Base-by-base conservation (phyloP, 805 yeast species). In the Tetrapisispora arboricola region DNA sequence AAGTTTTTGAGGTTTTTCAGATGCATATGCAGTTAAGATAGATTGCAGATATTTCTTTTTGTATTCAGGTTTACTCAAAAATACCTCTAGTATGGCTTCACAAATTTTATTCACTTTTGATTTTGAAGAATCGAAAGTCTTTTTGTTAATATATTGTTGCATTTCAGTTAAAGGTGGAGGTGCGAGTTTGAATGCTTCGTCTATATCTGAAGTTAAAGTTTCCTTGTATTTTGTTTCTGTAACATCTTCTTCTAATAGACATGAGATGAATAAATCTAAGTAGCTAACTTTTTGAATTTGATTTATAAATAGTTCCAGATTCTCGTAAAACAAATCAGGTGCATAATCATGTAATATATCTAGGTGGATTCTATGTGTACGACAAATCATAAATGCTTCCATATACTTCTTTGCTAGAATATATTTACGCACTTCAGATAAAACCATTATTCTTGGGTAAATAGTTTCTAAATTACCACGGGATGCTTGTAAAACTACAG, bases 381-480 rank as follows among this genome's bases (percentile, higher is more conserved):
- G 76, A 65, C 97, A 92, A 7, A 80, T 73, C 33, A 74, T 49
- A 51, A 90, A 87, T 0, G 98, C 98, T n/a, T 69, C 70, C 36
- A 64, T 66, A 53, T 81, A 92, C 27, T 75, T 65, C 43, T 63
- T 67, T 1, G 67, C 63, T 26, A 71, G 67, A 45, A 92, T 85
- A 49, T 72, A 71, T 26, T 72, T 68, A 49, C 98, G 73, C 20
- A 92, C 94, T 18, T 81, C 92, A 11, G 84, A 73, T 30, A 92
- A 65, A 3, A 90, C 94, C 82, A 92, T 78, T 35, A 92, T 83
- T 59, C 98, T 73, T 12, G 99, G 98, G 54, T 77, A 80, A 16
- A 92, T 83, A 0, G 97, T 87, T 61, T 92, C 99, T 49, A 92
- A 66, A 54, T 92, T 92, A 46, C 99, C 99, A 58, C 99, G 75